phyloP scores from a whole-genome alignment of 805 yeast genomes.

The Saturnispora besseyi region DNA sequence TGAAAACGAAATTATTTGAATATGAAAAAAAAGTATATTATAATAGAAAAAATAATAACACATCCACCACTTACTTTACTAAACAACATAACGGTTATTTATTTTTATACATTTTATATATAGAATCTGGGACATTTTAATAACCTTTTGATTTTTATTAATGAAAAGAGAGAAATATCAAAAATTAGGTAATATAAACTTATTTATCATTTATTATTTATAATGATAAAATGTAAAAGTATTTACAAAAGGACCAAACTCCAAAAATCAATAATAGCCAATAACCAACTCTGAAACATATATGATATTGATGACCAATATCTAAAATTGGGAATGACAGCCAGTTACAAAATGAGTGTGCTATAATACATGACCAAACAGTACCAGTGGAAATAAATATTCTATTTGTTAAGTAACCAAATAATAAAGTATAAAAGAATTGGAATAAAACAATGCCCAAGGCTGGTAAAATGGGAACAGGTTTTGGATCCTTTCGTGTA shows the following conservation, averaged over 20 bases:
- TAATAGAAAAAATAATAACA: background rate
- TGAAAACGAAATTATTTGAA: background rate
- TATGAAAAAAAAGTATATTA: background rate
- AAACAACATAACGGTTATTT: background rate
- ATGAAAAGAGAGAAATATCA: background rate
- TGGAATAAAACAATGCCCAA: constrained; percentile 40
- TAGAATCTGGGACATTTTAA: background rate
- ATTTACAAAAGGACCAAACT: constrained; percentile 27
- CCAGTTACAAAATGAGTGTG: constrained; percentile 61
- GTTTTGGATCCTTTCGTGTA: constrained; percentile 19
- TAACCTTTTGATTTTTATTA: background rate
- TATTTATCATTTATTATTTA: background rate
- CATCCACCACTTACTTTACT: background rate
- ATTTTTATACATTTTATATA: background rate
- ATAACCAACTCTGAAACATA: constrained; percentile 27
- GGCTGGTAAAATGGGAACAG: constrained; percentile 24
- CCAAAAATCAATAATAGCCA: constrained; percentile 37
- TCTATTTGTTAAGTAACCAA: constrained; percentile 59
- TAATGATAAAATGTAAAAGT: constrained; percentile 18
- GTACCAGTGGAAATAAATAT: constrained; percentile 44
- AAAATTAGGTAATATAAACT: no score
- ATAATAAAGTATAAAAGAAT: constrained; percentile 53
- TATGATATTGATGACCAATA: background rate
- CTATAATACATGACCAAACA: constrained; percentile 47
- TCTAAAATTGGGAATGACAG: constrained; percentile 52